Evolutionary conservation across 2,329 filamentous ascomycete genomes (phyloP), one percentile per base, ranked within the genome.

Genomic region (Lachnellula occidentalis): DNA sequence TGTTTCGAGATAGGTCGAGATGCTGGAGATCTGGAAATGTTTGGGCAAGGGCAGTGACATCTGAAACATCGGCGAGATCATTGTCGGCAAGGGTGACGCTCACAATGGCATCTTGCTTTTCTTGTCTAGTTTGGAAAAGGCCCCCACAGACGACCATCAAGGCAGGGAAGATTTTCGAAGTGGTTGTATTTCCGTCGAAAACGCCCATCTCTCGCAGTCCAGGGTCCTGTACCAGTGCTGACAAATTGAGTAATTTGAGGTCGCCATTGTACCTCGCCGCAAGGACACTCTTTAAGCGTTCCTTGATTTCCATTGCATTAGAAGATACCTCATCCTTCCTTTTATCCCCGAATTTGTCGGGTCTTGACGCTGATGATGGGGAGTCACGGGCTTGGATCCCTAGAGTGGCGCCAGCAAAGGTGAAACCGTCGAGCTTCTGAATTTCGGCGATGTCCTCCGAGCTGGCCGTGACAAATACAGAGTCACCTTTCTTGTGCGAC

Each of bases 21-120:
- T 96, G 92, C 68, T 90, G 86, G 56, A 97, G 76, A 58, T 92
- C 87, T 0, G 92, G 90, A 52, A 97, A 88, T 0, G 88, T 90
- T 50, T 83, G 80, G 9, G 90, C 84, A 1, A 97, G 78, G 1
- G 83, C 78, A 50, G 86, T 89, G 49, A 97, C 86, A 51, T 86
- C 80, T 19, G 76, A 70, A 37, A 96, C 81, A 59, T 88, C 85
- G 49, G 82, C 76, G 45, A 97, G 83, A 57, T 83, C 83, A 71
- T 97, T 97, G 69, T 83, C 82, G 17, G 87, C 85, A 12, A 99
- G 79, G 37, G 86, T 89, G 64, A 97, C 86, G 66, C 90, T 92
- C 60, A 86, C 76, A 48, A 99, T 86, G 4, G 87, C 86, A 46
- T 91, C 86, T 48, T 84, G 81, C 70, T 92, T 92, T 48, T 87